A percentile compares a stretch with the other conserved stretches of the same genome.
phyloP scores from a whole-genome alignment of 2,329 filamentous ascomycete genomes.

The Nemania abortiva region DNA sequence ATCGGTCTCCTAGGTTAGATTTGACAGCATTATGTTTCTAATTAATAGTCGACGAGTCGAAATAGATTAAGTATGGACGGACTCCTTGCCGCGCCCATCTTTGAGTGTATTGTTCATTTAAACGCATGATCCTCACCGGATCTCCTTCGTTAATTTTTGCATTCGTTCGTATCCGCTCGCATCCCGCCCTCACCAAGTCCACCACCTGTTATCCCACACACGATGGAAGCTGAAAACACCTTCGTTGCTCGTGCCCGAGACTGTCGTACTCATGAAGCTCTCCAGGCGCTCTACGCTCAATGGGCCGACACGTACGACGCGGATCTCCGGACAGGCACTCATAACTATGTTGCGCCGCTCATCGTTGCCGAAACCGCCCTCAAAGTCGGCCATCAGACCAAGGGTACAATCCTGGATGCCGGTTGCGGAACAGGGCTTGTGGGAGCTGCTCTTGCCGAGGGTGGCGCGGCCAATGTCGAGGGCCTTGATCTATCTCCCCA shows the following conservation, averaged over 20 bases:
- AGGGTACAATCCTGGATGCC: constrained; percentile 59
- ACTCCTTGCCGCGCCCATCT: too few species aligned
- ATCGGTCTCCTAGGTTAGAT: too few species aligned
- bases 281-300: constrained; percentile 51
- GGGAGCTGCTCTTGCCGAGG: constrained; percentile 59
- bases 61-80: too few species aligned
- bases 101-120: too few species aligned
- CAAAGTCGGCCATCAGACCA: constrained; percentile 48
- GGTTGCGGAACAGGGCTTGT: constrained; percentile 69
- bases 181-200: too few species aligned
- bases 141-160: too few species aligned
- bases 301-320: constrained; percentile 54
- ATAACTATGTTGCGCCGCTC: constrained; percentile 59
- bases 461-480: constrained; percentile 60
- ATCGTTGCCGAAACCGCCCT: constrained; percentile 54
- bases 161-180: too few species aligned
- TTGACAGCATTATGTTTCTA: too few species aligned
- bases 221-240: background rate
- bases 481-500: constrained; percentile 65
- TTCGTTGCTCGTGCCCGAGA: constrained; percentile 22
- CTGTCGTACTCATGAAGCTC: constrained; percentile 22
- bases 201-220: background rate
- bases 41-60: too few species aligned
- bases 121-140: too few species aligned
- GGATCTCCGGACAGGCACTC: constrained; percentile 50